A percentile compares a stretch with the other conserved stretches of the same genome.
These are phyloP conservation scores for Atalantia buxifolia DNA, from an alignment of 345 rosid species.

Conservation along the genomic window DNA sequence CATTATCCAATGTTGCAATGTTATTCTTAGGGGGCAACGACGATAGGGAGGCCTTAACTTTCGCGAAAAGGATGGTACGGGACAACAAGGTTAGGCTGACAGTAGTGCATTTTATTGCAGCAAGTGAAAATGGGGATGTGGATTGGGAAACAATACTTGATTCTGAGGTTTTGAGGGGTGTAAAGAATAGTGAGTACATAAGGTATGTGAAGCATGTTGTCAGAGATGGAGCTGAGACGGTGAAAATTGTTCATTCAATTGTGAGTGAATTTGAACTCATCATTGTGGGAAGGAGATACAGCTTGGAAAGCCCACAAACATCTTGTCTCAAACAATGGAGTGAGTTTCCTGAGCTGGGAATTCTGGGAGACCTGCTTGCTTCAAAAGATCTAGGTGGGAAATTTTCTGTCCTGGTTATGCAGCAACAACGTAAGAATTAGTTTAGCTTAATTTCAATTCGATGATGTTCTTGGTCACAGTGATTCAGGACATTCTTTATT, in stretches of 20 bases:
- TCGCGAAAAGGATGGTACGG: constrained; percentile 14
- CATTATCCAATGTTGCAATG: constrained; percentile 8
- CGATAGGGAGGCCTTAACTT: constrained; percentile 34
- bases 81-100: constrained; percentile 12
- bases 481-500: too few species aligned
- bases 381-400: constrained; percentile 12
- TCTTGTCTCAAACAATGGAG: constrained; percentile 19
- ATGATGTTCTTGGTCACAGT: neutral
- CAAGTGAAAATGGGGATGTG: neutral
- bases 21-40: constrained; percentile 31
- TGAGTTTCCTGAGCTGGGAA: constrained; percentile 27
- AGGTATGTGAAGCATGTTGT: neutral
- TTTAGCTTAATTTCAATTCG: neutral
- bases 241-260: neutral
- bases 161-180: constrained; percentile 15
- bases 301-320: neutral
- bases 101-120: constrained; percentile 1
- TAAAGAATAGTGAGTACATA: neutral
- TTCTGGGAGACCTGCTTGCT: constrained; percentile 23
- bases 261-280: constrained; percentile 10
- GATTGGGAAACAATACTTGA: constrained; percentile 14
- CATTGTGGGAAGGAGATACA: constrained; percentile 22
- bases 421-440: constrained; percentile 14
- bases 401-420: constrained; percentile 13
- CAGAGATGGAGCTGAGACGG: constrained; percentile 17